Percentiles rank a stretch among this genome's conserved stretches.
These are phyloP conservation scores for Penicillium odoratum DNA, from an alignment of 495 filamentous ascomycete genomes.

Conservation along the genomic window DNA sequence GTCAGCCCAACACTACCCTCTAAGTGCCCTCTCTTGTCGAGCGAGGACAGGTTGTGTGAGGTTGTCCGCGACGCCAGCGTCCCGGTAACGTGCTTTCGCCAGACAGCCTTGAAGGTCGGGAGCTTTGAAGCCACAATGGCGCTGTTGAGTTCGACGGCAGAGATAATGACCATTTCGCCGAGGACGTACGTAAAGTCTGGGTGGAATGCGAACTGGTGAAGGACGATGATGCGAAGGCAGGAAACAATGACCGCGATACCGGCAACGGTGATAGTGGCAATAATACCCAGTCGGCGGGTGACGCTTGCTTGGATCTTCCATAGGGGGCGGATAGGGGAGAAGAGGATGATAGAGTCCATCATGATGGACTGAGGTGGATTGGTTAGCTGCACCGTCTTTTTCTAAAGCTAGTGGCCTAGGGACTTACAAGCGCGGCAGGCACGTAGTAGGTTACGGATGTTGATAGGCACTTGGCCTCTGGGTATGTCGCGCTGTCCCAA, in stretches of 20 bases:
- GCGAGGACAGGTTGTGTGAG: neutral
- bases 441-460: conserved; percentile 1
- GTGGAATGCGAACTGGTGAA: neutral
- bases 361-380: neutral
- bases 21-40: neutral
- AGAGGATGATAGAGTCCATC: neutral
- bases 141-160: neutral
- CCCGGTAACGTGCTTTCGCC: neutral
- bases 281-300: neutral
- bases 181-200: neutral
- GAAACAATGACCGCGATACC: neutral
- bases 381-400: neutral
- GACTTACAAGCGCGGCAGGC: neutral
- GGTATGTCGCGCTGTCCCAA: neutral
- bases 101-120: neutral
- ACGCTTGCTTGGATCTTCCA: conserved; percentile 2
- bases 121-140: neutral
- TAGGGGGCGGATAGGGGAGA: neutral
- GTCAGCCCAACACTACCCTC: no score
- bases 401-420: neutral
- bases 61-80: neutral
- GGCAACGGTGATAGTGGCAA: neutral
- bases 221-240: neutral
- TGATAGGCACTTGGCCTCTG: neutral
- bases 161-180: conserved; percentile 4